Base-by-base conservation (phyloP, 1,284 basidiomycete genomes). In the Ceratorhiza oryzae-sativae region DNA sequence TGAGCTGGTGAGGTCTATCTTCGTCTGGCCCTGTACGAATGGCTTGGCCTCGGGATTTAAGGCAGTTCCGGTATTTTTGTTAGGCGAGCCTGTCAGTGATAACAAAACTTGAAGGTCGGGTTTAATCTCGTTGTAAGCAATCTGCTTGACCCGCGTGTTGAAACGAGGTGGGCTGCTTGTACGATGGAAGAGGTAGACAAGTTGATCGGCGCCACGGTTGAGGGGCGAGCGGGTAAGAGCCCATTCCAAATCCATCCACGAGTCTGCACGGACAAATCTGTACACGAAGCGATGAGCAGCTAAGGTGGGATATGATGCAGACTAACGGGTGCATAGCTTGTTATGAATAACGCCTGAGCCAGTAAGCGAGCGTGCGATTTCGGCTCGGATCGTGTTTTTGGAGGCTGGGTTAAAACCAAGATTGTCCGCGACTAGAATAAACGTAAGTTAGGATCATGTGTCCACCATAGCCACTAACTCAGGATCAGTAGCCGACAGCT, bases 131-230 rank as follows among this genome's bases (percentile, higher is more conserved):
- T 36, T 20, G 23, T 55, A 67, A 13, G 34, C 0, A 42, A 71
- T 59, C 8, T 30, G 46, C 32, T 61, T 53, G 23, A 53, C 15
- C 10, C 25, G 3, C 30, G 18, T 1, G 25, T 1, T 9, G 23
- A 3, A 3, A n/a, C 13, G 49, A 39, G 70, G 56, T 8, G 25
- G 27, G 30, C 10, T 25, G 13, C 32, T 39, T 12, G 1, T 39
- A 3, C 46, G 56, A 30, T 18, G 32, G 5, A 39, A 30, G 8
- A 48, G 12, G 18, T 53, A 12, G 4, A 71, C 58, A 12, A 60
- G 58, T 32, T 61, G 45, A 27, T 71, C 70, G 13, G 46, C 32
- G 10, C 56, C 70, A 2, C 58, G 56, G 18, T 71, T 71, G 5
- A 71, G 58, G 2, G 58, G 70, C 4, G 46, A 71, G 10, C 15